These are phyloP conservation scores for Lipomyces sp. DNA, from an alignment of 805 yeast genomes.

Conservation along the genomic window DNA sequence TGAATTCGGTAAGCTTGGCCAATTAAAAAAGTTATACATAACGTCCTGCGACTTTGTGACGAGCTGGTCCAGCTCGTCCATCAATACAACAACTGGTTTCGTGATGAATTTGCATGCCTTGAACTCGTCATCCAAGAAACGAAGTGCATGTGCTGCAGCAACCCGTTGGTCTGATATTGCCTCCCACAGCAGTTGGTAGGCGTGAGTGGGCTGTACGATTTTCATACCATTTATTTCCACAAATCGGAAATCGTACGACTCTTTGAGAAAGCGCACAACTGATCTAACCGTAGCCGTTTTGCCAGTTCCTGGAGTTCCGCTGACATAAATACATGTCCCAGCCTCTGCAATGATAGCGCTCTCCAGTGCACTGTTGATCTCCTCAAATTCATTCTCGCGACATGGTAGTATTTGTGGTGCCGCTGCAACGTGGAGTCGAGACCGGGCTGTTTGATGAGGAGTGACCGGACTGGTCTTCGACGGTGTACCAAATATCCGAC, in stretches of 20 bases:
- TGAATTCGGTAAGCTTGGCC: conserved; percentile 86
- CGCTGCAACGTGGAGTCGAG: conserved; percentile 38
- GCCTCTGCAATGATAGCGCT: conserved; percentile 64
- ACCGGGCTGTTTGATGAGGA: conserved; percentile 33
- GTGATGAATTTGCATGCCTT: conserved; percentile 34
- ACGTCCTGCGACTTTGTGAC: conserved; percentile 78
- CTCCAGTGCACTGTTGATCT: conserved; percentile 65
- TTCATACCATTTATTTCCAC: conserved; percentile 90
- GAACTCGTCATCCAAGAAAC: conserved; percentile 69
- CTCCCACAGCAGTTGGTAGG: conserved; percentile 82
- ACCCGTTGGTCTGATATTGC: conserved; percentile 57
- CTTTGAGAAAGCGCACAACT: conserved; percentile 65
- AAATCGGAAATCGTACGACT: conserved; percentile 56
- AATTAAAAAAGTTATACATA: conserved; percentile 93
- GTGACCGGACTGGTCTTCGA: conserved; percentile 18
- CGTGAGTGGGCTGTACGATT: conserved; percentile 68
- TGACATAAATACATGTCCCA: conserved; percentile 83
- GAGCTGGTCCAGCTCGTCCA: conserved; percentile 93
- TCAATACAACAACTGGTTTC: conserved; percentile 52
- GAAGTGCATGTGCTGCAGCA: conserved; percentile 61
- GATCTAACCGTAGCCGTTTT: conserved; percentile 91
- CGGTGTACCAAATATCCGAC: conserved; percentile 20
- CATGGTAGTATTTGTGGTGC: conserved; percentile 66
- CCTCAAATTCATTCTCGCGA: conserved; percentile 76
- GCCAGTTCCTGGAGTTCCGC: conserved; percentile 98